Percentiles rank a stretch among this genome's conserved stretches.
phyloP scores from a whole-genome alignment of 2,329 filamentous ascomycete genomes.

The Fusarium nurragi region DNA sequence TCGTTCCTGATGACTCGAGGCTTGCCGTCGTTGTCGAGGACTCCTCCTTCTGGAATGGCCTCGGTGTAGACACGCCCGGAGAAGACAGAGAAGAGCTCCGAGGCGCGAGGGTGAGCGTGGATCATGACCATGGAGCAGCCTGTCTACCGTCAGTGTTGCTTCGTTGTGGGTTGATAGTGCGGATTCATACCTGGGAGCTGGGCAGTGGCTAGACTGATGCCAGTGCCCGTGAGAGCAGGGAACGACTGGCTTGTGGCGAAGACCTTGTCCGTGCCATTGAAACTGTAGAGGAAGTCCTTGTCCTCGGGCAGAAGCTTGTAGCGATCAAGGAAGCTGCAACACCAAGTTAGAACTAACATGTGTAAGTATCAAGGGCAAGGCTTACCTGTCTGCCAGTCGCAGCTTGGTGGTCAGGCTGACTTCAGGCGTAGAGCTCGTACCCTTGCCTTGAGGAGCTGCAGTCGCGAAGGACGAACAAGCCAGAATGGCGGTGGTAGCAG shows the following conservation, averaged over 20 bases:
- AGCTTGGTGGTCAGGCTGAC: conserved; percentile 51
- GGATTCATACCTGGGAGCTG: conserved; percentile 52
- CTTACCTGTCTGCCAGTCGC: conserved; percentile 51
- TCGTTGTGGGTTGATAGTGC: rapidly evolving
- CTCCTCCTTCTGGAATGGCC: conserved; percentile 62
- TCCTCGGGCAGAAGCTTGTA: conserved; percentile 56
- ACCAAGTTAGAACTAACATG: not conserved
- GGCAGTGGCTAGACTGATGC: conserved; percentile 60
- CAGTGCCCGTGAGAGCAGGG: conserved; percentile 63
- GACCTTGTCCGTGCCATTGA: conserved; percentile 48
- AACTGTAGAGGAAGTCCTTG: conserved; percentile 60
- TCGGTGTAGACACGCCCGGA: conserved; percentile 59
- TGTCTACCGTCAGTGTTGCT: conserved; percentile 9
- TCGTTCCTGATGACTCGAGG: conserved; percentile 55
- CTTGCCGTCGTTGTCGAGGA: conserved; percentile 46
- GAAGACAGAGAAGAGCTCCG: conserved; percentile 62
- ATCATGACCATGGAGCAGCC: conserved; percentile 66
- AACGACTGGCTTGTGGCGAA: conserved; percentile 65
- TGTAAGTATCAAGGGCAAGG: not conserved
- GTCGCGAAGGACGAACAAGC: conserved; percentile 49
- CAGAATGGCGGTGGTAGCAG: conserved; percentile 48
- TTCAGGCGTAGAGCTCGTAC: conserved; percentile 11
- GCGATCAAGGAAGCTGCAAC: conserved; percentile 52
- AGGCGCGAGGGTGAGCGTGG: conserved; percentile 63
- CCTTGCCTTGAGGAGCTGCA: conserved; percentile 33